These are phyloP conservation scores for Hyphopichia fennica DNA, from an alignment of 1,139 yeast genomes.

Conservation along the genomic window DNA sequence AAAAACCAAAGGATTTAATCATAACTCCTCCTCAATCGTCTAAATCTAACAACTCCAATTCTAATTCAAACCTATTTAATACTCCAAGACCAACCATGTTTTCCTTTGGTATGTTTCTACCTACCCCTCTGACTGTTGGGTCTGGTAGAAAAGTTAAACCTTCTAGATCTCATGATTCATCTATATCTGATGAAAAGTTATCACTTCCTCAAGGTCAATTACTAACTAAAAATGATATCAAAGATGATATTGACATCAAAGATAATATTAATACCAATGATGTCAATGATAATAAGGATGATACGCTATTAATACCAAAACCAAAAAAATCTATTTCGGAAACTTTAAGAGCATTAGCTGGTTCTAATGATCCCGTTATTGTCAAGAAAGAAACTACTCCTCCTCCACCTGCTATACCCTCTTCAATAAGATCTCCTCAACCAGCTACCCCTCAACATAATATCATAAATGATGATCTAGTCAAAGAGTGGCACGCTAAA, in stretches of 20 bases:
- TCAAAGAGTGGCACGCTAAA: slow-evolving; percentile 7
- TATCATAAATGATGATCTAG: slow-evolving; percentile 11
- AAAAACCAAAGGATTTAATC: slow-evolving; percentile 1
- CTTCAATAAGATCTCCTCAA: neutral
- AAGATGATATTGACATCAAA: neutral
- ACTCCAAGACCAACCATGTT: slow-evolving; percentile 1
- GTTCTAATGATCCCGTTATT: neutral
- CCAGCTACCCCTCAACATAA: slow-evolving; percentile 11
- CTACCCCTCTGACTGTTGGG: slow-evolving; percentile 45
- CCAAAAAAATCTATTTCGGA: slow-evolving; percentile 1
- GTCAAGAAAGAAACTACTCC: neutral
- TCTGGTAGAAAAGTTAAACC: slow-evolving; percentile 28
- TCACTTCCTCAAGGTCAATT: neutral
- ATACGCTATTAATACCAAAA: neutral
- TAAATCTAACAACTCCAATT: neutral
- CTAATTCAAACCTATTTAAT: neutral
- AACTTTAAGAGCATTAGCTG: slow-evolving; percentile 4
- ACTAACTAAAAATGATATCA: neutral
- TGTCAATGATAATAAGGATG: neutral
- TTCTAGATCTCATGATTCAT: neutral
- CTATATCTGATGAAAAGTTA: neutral
- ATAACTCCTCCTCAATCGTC: neutral
- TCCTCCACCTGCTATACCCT: neutral
- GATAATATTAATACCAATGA: neutral
- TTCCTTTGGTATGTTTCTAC: slow-evolving; percentile 33